Percentiles rank a stretch among this genome's conserved stretches.
phyloP scores from a whole-genome alignment of 169 alveolate genomes.

The Cyclospora cayetanensis region DNA sequence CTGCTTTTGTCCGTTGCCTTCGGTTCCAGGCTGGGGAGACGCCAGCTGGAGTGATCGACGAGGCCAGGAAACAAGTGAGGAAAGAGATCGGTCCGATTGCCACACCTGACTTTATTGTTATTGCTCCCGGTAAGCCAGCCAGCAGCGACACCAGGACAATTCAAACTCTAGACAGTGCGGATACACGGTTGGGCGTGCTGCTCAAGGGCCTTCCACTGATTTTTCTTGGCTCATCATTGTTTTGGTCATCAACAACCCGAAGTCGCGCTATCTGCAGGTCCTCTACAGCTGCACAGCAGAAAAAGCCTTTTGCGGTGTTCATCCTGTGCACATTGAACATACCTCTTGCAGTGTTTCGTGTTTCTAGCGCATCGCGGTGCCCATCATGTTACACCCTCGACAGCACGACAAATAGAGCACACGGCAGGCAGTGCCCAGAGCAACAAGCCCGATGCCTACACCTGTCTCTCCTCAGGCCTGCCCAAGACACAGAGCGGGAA shows the following conservation, averaged over 20 bases:
- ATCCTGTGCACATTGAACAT: too few relatives aligned
- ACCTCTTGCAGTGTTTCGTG: too few relatives aligned
- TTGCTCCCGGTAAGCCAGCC: constrained; percentile 81
- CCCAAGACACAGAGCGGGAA: constrained; percentile 96
- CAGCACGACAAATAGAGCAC: too few relatives aligned
- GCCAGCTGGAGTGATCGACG: neutral
- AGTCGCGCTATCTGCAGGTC: neutral
- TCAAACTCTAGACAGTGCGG: too few relatives aligned
- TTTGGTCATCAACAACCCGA: neutral
- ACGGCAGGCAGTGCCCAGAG: too few relatives aligned
- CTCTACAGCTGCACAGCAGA: neutral
- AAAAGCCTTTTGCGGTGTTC: neutral
- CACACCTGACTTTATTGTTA: constrained; percentile 90
- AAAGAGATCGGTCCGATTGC: constrained; percentile 94
- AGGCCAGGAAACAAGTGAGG: constrained; percentile 76
- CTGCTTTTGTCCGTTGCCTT: too few relatives aligned
- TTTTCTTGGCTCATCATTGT: neutral
- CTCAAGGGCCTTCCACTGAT: neutral
- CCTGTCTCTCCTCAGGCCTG: constrained; percentile 75
- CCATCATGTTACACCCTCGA: too few relatives aligned
- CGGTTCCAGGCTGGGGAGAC: neutral
- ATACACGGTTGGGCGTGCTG: too few relatives aligned
- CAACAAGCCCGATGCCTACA: too few relatives aligned
- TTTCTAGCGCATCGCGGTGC: too few relatives aligned
- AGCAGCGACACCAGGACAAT: too few relatives aligned